Conservation (phyloP, 257 asterid species). For the Solanum pimpinellifolium region DNA sequence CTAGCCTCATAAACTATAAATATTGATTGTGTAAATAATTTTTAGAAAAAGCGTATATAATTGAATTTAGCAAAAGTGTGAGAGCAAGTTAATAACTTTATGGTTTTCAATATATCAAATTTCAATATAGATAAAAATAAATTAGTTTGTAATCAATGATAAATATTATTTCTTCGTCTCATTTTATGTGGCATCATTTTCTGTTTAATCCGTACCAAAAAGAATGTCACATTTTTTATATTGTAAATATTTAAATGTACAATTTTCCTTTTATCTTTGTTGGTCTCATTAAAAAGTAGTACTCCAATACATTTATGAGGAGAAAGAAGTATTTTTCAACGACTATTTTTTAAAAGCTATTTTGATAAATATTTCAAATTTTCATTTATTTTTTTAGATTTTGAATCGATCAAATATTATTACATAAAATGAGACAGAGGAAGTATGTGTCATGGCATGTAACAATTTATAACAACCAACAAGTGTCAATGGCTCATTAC, state of each 20-base stretch:
- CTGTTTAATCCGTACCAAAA: fast-evolving
- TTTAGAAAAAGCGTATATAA: not conserved
- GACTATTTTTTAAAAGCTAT: too few relatives aligned
- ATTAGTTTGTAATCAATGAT: not conserved
- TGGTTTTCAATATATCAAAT: not conserved
- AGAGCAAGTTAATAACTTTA: not conserved
- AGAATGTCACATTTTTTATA: too few relatives aligned
- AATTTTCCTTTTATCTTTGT: too few relatives aligned
- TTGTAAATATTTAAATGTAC: too few relatives aligned
- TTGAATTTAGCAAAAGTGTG: not conserved
- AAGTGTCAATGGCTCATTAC: not conserved
- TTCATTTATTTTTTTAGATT: too few relatives aligned
- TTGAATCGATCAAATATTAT: fast-evolving
- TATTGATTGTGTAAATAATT: not conserved
- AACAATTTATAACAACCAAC: not conserved
- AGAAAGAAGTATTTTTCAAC: fast-evolving
- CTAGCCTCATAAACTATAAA: not conserved
- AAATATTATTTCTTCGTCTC: not conserved
- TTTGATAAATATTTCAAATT: too few relatives aligned
- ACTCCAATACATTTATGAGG: too few relatives aligned
- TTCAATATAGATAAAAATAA: fast-evolving
- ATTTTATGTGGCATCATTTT: too few relatives aligned
- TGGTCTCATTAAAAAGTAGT: too few relatives aligned
- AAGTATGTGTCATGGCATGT: not conserved
- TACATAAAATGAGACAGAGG: too few relatives aligned